These are phyloP conservation scores for Didymella sp. DNA, from an alignment of 2,329 filamentous ascomycete genomes.

Conservation along the genomic window DNA sequence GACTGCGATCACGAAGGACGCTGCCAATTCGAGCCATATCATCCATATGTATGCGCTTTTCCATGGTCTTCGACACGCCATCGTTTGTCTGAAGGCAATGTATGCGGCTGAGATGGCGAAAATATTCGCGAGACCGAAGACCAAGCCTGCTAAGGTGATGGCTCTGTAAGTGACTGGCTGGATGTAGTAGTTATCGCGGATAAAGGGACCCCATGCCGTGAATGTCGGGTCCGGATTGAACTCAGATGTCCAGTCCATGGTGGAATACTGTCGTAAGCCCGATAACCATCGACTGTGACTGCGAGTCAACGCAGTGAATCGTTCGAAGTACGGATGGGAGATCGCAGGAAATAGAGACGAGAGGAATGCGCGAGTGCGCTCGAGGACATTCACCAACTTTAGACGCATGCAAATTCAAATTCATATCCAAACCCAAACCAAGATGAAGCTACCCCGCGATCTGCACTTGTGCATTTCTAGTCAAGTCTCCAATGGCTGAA, in stretches of 20 bases:
- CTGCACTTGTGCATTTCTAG: slow-evolving; percentile 9
- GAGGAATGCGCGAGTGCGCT: neutral
- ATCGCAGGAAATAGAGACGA: neutral
- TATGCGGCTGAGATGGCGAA: slow-evolving; percentile 40
- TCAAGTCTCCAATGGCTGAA: neutral
- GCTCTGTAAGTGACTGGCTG: slow-evolving; percentile 28
- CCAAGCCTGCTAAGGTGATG: slow-evolving; percentile 28
- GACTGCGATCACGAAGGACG: slow-evolving; percentile 52
- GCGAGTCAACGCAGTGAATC: neutral
- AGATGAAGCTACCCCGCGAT: slow-evolving; percentile 9
- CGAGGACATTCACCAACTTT: neutral
- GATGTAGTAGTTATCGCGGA: slow-evolving; percentile 28
- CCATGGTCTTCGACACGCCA: slow-evolving; percentile 26
- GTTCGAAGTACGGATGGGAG: neutral
- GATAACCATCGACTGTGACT: neutral
- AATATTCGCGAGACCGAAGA: slow-evolving; percentile 30
- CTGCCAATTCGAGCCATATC: slow-evolving; percentile 57
- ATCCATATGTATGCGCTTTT: slow-evolving; percentile 55
- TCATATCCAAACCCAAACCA: neutral
- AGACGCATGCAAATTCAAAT: slow-evolving; percentile 1
- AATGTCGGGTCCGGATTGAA: slow-evolving; percentile 27
- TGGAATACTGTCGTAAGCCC: neutral
- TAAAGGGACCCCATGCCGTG: slow-evolving; percentile 36
- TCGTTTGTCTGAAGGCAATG: slow-evolving; percentile 37
- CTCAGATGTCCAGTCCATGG: slow-evolving; percentile 22